A percentile compares a stretch with the other conserved stretches of the same genome.
phyloP scores from a whole-genome alignment of 1,284 basidiomycete species.

The Ganoderma meredithae region DNA sequence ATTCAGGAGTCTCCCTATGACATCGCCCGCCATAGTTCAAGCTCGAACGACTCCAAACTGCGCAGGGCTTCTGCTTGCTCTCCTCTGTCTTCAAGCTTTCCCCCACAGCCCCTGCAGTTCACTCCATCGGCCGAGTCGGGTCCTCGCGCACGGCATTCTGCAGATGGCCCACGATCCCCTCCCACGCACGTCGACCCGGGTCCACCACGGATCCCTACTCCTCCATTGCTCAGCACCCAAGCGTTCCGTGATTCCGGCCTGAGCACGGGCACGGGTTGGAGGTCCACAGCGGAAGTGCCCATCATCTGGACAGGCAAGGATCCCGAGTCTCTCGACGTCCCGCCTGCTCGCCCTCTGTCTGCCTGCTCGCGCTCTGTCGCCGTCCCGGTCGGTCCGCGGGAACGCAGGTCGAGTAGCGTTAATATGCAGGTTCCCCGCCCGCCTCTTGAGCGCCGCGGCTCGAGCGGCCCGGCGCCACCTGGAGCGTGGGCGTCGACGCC shows the following conservation, averaged over 20 bases:
- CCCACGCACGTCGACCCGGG: slow-evolving; percentile 21
- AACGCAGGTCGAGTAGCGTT: slow-evolving; percentile 28
- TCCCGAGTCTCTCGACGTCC: slow-evolving; percentile 32
- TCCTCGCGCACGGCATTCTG: slow-evolving; percentile 12
- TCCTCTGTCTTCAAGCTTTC: slow-evolving; percentile 16
- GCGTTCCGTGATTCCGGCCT: slow-evolving; percentile 49
- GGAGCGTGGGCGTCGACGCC: slow-evolving; percentile 38
- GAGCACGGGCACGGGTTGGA: slow-evolving; percentile 40
- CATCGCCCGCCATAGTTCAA: slow-evolving; percentile 22
- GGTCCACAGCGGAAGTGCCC: slow-evolving; percentile 41
- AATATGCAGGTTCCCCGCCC: slow-evolving; percentile 16
- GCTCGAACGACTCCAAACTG: slow-evolving; percentile 21
- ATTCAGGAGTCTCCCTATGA: slow-evolving; percentile 28
- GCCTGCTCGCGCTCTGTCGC: slow-evolving; percentile 20
- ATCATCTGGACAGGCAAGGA: slow-evolving; percentile 43
- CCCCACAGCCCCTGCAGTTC: slow-evolving; percentile 21
- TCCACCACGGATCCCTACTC: slow-evolving; percentile 38
- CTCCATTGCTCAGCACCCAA: slow-evolving; percentile 43
- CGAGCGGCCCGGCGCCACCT: slow-evolving; percentile 30
- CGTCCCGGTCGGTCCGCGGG: slow-evolving; percentile 27
- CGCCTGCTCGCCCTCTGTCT: slow-evolving; percentile 6
- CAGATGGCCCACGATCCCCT: slow-evolving; percentile 8
- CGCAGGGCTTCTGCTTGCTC: slow-evolving; percentile 30
- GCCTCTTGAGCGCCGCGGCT: slow-evolving; percentile 17
- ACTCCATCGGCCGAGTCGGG: slow-evolving; percentile 8